A percentile compares a stretch with the other conserved stretches of the same genome.
Evolutionary conservation across 2,329 filamentous ascomycete species (phyloP).

Genomic region (Lecanicillium sp.): DNA sequence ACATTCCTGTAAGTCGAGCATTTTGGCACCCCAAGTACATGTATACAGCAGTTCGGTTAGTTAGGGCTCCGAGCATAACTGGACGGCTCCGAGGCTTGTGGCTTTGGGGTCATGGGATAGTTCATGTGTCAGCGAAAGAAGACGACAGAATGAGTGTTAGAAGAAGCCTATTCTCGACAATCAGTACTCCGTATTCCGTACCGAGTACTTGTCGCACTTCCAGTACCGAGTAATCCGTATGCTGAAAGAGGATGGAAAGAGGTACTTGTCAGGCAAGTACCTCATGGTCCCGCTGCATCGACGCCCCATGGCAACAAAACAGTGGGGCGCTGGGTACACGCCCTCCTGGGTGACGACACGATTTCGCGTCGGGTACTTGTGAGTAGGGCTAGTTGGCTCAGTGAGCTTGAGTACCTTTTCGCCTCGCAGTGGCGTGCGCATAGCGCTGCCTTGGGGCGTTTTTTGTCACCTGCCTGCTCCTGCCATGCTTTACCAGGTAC

Average conservation of each 20-base stretch:
- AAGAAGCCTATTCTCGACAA: too few relatives aligned
- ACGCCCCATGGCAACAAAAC: slow-evolving; percentile 1
- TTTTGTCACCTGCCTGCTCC: slow-evolving; percentile 2
- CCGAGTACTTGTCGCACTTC: too few relatives aligned
- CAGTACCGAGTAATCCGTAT: too few relatives aligned
- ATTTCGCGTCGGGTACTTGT: slow-evolving; percentile 10
- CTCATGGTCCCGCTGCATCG: slow-evolving; percentile 9
- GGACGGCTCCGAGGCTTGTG: background rate
- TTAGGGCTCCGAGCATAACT: background rate
- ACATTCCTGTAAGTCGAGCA: too few relatives aligned
- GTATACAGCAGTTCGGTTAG: too few relatives aligned
- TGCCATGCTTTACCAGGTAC: too few relatives aligned
- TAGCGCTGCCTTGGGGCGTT: background rate
- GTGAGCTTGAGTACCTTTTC: too few relatives aligned
- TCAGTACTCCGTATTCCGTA: too few relatives aligned
- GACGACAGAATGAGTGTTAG: too few relatives aligned
- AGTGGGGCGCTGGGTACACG: slow-evolving; percentile 2
- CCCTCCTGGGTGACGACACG: slow-evolving; percentile 14
- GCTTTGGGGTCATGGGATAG: slow-evolving; percentile 12
- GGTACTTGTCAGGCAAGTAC: background rate
- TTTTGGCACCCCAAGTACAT: too few relatives aligned
- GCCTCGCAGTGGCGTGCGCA: background rate
- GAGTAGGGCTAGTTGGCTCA: too few relatives aligned
- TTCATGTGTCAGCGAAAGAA: slow-evolving; percentile 12
- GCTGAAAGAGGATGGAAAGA: background rate